Conservation (phyloP, 192 early-diverging fungal genomes). For the Umbelopsis isabellina region DNA sequence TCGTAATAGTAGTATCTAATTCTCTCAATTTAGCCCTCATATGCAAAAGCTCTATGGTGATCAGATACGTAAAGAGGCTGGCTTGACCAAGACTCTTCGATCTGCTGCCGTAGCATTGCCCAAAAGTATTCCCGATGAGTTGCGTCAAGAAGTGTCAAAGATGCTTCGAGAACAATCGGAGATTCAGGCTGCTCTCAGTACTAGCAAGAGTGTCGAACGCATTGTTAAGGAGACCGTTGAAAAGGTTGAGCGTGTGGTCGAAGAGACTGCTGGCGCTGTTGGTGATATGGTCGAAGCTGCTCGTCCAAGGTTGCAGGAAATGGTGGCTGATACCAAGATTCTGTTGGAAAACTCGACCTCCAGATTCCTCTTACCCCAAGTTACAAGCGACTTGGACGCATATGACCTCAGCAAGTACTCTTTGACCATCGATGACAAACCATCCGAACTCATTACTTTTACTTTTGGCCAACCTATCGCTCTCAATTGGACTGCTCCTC, state of each 20-base stretch:
- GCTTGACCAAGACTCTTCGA: slow-evolving; percentile 71
- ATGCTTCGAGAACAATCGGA: slow-evolving; percentile 58
- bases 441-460: slow-evolving; percentile 41
- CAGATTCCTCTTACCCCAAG: slow-evolving; percentile 31
- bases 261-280: slow-evolving; percentile 54
- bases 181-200: slow-evolving; percentile 43
- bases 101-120: slow-evolving; percentile 64
- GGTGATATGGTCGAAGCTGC: slow-evolving; percentile 56
- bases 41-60: slow-evolving; percentile 89
- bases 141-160: slow-evolving; percentile 51
- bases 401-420: slow-evolving; percentile 37
- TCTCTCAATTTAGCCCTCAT: slow-evolving; percentile 67
- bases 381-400: slow-evolving; percentile 46
- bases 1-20: background rate
- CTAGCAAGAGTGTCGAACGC: slow-evolving; percentile 45
- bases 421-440: background rate
- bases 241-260: slow-evolving; percentile 68
- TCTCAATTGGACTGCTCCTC: slow-evolving; percentile 77
- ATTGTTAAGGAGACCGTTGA: slow-evolving; percentile 56
- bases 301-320: slow-evolving; percentile 53
- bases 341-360: slow-evolving; percentile 45
- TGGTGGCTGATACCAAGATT: slow-evolving; percentile 47
- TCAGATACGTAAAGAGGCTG: slow-evolving; percentile 81
- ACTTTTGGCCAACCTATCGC: slow-evolving; percentile 78
- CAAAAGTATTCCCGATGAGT: slow-evolving; percentile 55